Base-by-base conservation (phyloP, 495 filamentous ascomycete species). In the Filosporella fistucella region DNA sequence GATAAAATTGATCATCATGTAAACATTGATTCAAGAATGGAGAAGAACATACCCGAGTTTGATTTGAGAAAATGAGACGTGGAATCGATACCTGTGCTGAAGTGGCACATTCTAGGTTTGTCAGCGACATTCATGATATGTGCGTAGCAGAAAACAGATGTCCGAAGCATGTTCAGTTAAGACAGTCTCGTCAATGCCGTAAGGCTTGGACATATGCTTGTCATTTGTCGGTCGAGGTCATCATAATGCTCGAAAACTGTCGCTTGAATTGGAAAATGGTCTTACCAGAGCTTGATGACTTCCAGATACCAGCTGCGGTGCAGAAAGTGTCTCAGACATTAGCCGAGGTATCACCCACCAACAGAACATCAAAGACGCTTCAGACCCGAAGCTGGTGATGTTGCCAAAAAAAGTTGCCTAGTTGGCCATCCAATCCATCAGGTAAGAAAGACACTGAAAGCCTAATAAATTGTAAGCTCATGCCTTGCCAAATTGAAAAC, bases 181-280 rank as follows among this genome's bases (percentile, higher is more conserved):
- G 68, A 71, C 65, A 62, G 64, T 72, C 62, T 87, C 84, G 73
- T 86, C 84, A 72, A 70, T 49, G 76, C 81, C 52, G 59, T 68
- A 63, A 67, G 74, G 77, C 84, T 89, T 77, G 67, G 85, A 89
- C 84, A 89, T 89, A 89, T 89, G 85, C 85, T 89, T 89, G 85
- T 87, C 82, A 69, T 72, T 81, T 75, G 65, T 60, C 42, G 50
- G 71, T 68, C 75, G 64, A 68, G 70, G 76, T 86, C 82, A 88
- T 86, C 82, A 85, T 76, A 56, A 59, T 60, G 53, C 54, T 38
- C 23, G 35, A 38, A n/a, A n/a, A n/a, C n/a, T n/a, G n/a, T n/a
- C n/a, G n/a, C n/a, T n/a, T n/a, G n/a, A n/a, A n/a, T n/a, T n/a
- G n/a, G n/a, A n/a, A n/a, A n/a, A n/a, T n/a, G n/a, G n/a, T n/a